phyloP scores from a whole-genome alignment of 306 rosid genomes.

The Castanopsis chinensis region DNA sequence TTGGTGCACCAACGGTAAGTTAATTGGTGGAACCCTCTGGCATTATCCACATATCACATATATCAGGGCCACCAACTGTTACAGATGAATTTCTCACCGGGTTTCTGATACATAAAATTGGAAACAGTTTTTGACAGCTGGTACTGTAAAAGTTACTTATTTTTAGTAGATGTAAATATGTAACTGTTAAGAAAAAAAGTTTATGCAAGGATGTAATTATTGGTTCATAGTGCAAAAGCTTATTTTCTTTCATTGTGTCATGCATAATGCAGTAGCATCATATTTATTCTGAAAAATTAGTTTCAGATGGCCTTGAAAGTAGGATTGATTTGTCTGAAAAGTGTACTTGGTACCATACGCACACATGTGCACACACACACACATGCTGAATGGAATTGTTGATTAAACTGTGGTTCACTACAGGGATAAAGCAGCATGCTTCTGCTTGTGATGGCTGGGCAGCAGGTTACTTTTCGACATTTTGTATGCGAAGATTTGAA shows the following conservation, averaged over 20 bases:
- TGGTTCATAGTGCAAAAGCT: too few relatives aligned
- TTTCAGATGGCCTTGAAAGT: neutral
- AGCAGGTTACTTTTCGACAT: neutral
- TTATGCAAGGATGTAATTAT: neutral
- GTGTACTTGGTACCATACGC: neutral
- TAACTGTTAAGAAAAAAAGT: neutral
- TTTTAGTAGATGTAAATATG: neutral
- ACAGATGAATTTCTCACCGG: neutral
- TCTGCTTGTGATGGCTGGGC: neutral
- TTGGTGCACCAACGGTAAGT: neutral
- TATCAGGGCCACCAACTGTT: neutral
- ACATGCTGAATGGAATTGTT: too few relatives aligned
- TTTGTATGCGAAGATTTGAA: neutral
- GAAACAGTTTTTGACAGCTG: neutral
- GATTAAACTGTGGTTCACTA: neutral
- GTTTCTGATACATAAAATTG: neutral
- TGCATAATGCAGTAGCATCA: neutral
- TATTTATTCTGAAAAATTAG: neutral
- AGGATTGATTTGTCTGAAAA: neutral
- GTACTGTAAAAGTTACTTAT: neutral
- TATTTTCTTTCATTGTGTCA: neutral
- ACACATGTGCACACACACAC: neutral
- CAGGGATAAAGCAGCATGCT: neutral
- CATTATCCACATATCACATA: neutral
- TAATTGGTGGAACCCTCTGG: conserved; percentile 11